Conservation (phyloP, 1,139 yeast genomes). For the Kodamaea suecica region DNA sequence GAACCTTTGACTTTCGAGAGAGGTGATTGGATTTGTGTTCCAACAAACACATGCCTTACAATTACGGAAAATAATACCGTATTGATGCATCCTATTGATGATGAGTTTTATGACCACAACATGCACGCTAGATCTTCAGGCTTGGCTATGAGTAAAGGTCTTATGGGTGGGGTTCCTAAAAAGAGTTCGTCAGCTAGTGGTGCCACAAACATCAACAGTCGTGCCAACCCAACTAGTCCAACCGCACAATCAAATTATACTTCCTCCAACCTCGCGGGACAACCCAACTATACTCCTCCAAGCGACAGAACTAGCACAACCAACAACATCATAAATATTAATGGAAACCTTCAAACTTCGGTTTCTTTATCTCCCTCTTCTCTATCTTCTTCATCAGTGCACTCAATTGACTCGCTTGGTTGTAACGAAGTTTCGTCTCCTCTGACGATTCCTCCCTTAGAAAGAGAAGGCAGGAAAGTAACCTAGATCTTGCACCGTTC, state of each 20-base stretch:
- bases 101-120: slow-evolving; percentile 79
- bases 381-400: slow-evolving; percentile 4
- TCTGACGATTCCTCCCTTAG: slow-evolving; percentile 73
- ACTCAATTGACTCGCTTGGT: slow-evolving; percentile 4
- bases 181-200: slow-evolving; percentile 14
- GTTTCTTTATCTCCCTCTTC: slow-evolving; percentile 1
- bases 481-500: background rate
- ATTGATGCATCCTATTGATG: slow-evolving; percentile 83
- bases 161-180: slow-evolving; percentile 65
- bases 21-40: slow-evolving; percentile 96
- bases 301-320: background rate
- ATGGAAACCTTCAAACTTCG: background rate
- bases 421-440: slow-evolving; percentile 34
- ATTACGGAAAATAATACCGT: slow-evolving; percentile 78
- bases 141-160: slow-evolving; percentile 86
- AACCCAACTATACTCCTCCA: background rate
- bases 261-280: too few relatives aligned
- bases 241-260: background rate
- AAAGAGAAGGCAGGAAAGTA: slow-evolving; percentile 69
- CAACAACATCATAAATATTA: background rate
- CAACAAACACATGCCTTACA: slow-evolving; percentile 85
- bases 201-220: slow-evolving; percentile 1
- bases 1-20: slow-evolving; percentile 96
- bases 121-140: slow-evolving; percentile 66
- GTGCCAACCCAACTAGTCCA: background rate